phyloP scores from a whole-genome alignment of 2,329 filamentous ascomycete genomes.

The Didymella exigua region DNA sequence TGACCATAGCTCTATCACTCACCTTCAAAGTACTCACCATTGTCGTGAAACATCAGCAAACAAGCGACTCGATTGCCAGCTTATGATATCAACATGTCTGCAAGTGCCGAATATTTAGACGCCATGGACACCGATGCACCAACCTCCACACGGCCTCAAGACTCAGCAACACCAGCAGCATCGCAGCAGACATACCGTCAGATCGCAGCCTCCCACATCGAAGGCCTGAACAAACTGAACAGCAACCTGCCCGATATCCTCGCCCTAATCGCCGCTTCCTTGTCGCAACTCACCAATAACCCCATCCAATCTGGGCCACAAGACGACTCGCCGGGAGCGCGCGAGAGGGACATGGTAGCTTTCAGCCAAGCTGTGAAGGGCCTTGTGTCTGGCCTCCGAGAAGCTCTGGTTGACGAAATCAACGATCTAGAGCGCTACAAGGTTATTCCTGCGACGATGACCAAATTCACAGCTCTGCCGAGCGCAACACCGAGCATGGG shows the following conservation, averaged over 20 bases:
- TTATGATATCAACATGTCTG: slow-evolving; percentile 22
- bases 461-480: slow-evolving; percentile 22
- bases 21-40: not conserved
- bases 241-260: slow-evolving; percentile 56
- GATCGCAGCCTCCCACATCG: slow-evolving; percentile 42
- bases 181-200: slow-evolving; percentile 36
- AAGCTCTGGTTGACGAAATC: slow-evolving; percentile 37
- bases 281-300: slow-evolving; percentile 63
- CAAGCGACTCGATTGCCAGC: not conserved
- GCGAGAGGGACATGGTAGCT: slow-evolving; percentile 45
- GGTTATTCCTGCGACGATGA: slow-evolving; percentile 40
- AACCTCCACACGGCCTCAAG: slow-evolving; percentile 5
- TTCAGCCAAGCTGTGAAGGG: slow-evolving; percentile 74
- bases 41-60: not conserved
- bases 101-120: slow-evolving; percentile 10
- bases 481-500: slow-evolving; percentile 15
- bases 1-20: not conserved
- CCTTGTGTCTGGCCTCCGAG: slow-evolving; percentile 62
- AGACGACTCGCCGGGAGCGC: slow-evolving; percentile 48
- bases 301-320: slow-evolving; percentile 58
- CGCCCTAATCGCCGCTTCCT: slow-evolving; percentile 78
- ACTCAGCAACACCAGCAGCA: slow-evolving; percentile 10
- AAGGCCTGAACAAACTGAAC: slow-evolving; percentile 38
- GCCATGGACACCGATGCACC: slow-evolving; percentile 12
- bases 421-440: slow-evolving; percentile 38